Evolutionary conservation across 1,139 yeast species (phyloP), one percentile per base, ranked within the genome.

Genomic region (Sugiyamaella castrensis): DNA sequence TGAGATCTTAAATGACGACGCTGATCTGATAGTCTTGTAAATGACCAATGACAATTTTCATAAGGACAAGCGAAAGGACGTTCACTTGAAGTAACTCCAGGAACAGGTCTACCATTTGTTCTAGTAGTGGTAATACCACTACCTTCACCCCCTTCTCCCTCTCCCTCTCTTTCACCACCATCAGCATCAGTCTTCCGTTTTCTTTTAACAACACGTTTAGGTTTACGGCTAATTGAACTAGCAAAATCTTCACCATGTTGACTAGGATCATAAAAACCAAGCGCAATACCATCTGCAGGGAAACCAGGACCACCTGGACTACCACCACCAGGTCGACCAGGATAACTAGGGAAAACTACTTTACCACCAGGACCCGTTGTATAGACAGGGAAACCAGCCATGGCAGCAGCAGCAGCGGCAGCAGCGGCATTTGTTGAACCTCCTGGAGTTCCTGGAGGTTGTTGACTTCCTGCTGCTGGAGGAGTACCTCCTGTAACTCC

Each of bases 1-100:
- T 84, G 91, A 1, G 85, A 80, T 57, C 81, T 76, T 35, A 76
- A 56, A 61, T 84, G 91, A 48, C 89, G 73, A 38, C 84, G 72
- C 55, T 82, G 75, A 61, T 84, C 91, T 43, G 84, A 78, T 51
- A 76, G 80, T 43, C 91, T 69, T 8, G 79, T 75, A 64, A 84
- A 84, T 1, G 87, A 72, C 87, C 89, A 82, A 19, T 69, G 71
- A 65, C 92, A 84, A 3, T 77, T 77, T 0, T 71, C 71, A 48
- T 66, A 71, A 1, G 74, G 60, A 60, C 91, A 84, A n/a, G 69
- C 69, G 56, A 71, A 80, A 3, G 80, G 79, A 43, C 77, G 66
- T 28, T 65, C 66, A 19, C 37, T 36, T 26, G 62, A 45, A 4
- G 62, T 53, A 6, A 53, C 55, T 9, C 50, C 52, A 5, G 57